These are phyloP conservation scores for Yamadazyma akitaensis DNA, from an alignment of 805 yeast genomes.

Conservation along the genomic window DNA sequence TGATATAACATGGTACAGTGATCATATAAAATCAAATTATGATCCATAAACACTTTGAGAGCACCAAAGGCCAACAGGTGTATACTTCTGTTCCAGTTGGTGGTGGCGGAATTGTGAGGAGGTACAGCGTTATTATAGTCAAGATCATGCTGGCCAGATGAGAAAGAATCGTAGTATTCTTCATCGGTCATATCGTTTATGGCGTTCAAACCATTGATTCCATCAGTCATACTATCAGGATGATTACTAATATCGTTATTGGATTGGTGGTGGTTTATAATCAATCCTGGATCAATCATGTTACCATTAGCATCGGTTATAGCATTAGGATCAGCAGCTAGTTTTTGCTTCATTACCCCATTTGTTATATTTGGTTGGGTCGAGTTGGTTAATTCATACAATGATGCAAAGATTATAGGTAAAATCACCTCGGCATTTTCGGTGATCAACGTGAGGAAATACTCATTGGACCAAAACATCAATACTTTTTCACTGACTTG, in stretches of 20 bases:
- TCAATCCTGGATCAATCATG: conserved; percentile 35
- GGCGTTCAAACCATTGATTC: conserved; percentile 17
- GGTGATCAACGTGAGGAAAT: conserved; percentile 82
- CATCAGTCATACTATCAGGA: conserved; percentile 10
- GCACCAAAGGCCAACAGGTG: conserved; percentile 90
- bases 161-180: conserved; percentile 42
- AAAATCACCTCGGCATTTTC: conserved; percentile 90
- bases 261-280: conserved; percentile 17
- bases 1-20: conserved; percentile 88
- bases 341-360: conserved; percentile 38
- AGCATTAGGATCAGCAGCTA: conserved; percentile 34
- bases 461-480: conserved; percentile 92
- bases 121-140: conserved; percentile 30
- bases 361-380: conserved; percentile 43
- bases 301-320: conserved; percentile 43
- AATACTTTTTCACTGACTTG: conserved; percentile 96
- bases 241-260: conserved; percentile 1
- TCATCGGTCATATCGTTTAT: conserved; percentile 40
- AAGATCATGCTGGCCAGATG: conserved; percentile 29
- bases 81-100: conserved; percentile 92
- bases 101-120: conserved; percentile 45
- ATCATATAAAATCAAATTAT: conserved; percentile 86
- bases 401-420: conserved; percentile 86
- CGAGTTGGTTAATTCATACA: conserved; percentile 73
- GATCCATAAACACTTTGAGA: conserved; percentile 85